These are phyloP conservation scores for Geranium incanum DNA, from an alignment of 441 rosid genomes.

Conservation along the genomic window DNA sequence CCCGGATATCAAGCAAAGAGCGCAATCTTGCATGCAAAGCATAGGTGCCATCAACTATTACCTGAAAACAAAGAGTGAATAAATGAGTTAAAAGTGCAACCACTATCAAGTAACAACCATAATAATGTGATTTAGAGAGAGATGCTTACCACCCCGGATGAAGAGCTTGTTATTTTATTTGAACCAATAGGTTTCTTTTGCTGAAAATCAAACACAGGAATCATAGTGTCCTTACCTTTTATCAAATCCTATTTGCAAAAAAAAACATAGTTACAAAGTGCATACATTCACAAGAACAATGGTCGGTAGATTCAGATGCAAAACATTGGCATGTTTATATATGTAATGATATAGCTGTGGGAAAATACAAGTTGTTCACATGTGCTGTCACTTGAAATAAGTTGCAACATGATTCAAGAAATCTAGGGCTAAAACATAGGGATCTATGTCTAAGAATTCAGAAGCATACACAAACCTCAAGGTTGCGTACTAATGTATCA, in stretches of 20 bases:
- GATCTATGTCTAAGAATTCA: conserved; percentile 4
- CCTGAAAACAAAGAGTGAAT: conserved; percentile 38
- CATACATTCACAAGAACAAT: conserved; percentile 15
- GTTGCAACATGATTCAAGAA: neutral
- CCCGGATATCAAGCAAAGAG: conserved; percentile 93
- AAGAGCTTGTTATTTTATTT: conserved; percentile 49
- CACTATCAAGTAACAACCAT: conserved; percentile 11
- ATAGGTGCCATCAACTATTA: conserved; percentile 96
- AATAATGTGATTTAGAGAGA: conserved; percentile 12
- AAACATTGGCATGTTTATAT: conserved; percentile 4
- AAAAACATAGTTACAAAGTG: conserved; percentile 15
- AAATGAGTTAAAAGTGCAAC: conserved; percentile 14
- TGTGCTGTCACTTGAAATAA: neutral
- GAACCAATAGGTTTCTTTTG: conserved; percentile 59
- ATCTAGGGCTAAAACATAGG: neutral
- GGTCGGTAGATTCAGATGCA: conserved; percentile 11
- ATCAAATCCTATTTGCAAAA: conserved; percentile 62
- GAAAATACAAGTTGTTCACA: neutral
- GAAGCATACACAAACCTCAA: conserved; percentile 53
- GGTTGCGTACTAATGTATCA: conserved; percentile 62
- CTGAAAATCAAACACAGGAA: conserved; percentile 87
- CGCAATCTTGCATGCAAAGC: conserved; percentile 90
- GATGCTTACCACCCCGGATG: conserved; percentile 70
- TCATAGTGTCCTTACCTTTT: conserved; percentile 59
- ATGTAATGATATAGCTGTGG: neutral